phyloP scores from a whole-genome alignment of 768 basidiomycete species.

The Chalciporus sphaerocephalus region DNA sequence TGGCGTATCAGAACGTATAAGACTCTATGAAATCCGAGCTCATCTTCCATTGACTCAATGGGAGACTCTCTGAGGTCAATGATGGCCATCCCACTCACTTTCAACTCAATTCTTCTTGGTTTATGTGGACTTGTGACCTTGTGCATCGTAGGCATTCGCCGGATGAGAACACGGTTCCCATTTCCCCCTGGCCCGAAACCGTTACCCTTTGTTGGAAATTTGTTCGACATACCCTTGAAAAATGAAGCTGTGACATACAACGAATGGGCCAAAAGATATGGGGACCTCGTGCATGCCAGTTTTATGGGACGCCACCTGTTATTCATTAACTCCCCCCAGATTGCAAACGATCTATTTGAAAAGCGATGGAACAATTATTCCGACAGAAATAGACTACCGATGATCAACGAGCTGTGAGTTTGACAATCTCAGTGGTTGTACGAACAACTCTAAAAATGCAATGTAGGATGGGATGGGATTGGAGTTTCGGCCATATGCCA shows the following conservation, averaged over 20 bases:
- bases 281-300: slow-evolving; percentile 51
- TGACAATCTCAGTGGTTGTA: background rate
- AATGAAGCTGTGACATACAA: slow-evolving; percentile 41
- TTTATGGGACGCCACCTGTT: slow-evolving; percentile 47
- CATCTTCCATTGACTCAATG: background rate
- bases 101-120: slow-evolving; percentile 19
- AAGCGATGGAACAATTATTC: slow-evolving; percentile 55
- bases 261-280: slow-evolving; percentile 37
- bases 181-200: slow-evolving; percentile 54
- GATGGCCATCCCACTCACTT: slow-evolving; percentile 15
- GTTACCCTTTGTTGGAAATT: slow-evolving; percentile 51
- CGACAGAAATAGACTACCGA: slow-evolving; percentile 43
- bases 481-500: slow-evolving; percentile 54
- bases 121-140: slow-evolving; percentile 20
- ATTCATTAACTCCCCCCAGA: slow-evolving; percentile 44
- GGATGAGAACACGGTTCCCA: slow-evolving; percentile 24
- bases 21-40: too few relatives aligned
- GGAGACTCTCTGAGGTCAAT: background rate
- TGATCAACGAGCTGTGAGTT: slow-evolving; percentile 49
- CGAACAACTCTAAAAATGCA: too few relatives aligned
- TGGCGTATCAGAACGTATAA: too few relatives aligned
- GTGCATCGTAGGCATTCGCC: slow-evolving; percentile 15
- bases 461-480: slow-evolving; percentile 44
- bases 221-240: slow-evolving; percentile 42
- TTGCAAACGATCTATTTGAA: slow-evolving; percentile 52